phyloP scores from a whole-genome alignment of 305 asterid genomes.

The Fraxinus sp. region DNA sequence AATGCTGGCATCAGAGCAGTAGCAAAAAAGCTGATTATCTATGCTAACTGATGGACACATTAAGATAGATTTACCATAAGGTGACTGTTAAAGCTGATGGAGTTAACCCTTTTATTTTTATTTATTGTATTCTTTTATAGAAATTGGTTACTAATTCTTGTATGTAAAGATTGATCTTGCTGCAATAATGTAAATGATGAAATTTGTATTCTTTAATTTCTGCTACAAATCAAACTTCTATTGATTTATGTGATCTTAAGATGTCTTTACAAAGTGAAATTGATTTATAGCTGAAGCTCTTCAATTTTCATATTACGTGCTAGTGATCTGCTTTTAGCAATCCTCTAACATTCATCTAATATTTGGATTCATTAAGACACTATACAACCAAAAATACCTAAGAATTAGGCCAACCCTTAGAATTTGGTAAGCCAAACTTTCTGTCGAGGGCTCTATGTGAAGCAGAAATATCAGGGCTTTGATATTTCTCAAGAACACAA shows the following conservation, averaged over 20 bases:
- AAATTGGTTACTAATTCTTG: neutral
- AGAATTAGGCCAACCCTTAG: conserved; percentile 21
- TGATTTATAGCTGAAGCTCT: neutral
- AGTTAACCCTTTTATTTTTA: neutral
- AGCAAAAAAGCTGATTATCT: conserved; percentile 61
- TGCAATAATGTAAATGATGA: conserved; percentile 21
- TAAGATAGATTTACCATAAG: neutral
- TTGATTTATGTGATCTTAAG: neutral
- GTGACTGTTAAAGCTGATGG: neutral
- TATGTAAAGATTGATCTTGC: neutral
- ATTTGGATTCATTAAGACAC: neutral
- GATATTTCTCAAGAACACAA: neutral
- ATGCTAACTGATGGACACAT: conserved; percentile 33
- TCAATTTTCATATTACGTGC: neutral
- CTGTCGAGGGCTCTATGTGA: conserved; percentile 15
- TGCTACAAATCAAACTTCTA: neutral
- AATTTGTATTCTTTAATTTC: neutral
- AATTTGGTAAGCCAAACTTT: conserved; percentile 26
- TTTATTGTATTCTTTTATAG: neutral
- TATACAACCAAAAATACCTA: neutral
- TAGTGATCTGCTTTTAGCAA: neutral
- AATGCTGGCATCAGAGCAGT: conserved; percentile 83
- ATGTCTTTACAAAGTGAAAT: neutral
- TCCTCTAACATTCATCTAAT: neutral
- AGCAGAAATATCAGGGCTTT: neutral